Conservation (phyloP, 2,329 filamentous ascomycete species). For the Neopestalotiopsis sp. region DNA sequence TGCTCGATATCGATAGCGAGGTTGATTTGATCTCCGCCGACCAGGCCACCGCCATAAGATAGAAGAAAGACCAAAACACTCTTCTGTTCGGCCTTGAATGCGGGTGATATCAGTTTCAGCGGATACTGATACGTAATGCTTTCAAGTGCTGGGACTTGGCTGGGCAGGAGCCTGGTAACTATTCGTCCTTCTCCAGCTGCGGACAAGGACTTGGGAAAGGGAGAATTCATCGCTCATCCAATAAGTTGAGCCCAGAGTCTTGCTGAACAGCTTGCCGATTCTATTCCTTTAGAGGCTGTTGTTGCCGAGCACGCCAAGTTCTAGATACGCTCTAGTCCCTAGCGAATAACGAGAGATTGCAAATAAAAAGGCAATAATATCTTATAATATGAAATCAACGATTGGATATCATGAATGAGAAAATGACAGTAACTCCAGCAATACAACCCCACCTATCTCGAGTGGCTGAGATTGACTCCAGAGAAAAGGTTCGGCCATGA, state of each 20-base stretch:
- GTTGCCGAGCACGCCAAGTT: too few relatives aligned
- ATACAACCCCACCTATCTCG: background rate
- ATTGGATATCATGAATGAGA: background rate
- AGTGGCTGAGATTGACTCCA: background rate
- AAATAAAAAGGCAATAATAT: background rate
- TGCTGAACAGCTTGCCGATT: background rate
- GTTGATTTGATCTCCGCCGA: constrained; percentile 83
- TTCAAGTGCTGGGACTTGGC: constrained; percentile 72
- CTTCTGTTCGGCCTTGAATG: constrained; percentile 65
- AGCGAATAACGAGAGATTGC: background rate
- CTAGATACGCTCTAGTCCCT: too few relatives aligned
- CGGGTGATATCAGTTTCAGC: constrained; percentile 87
- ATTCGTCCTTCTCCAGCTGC: constrained; percentile 80
- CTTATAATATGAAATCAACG: background rate
- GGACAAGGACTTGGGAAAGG: constrained; percentile 77
- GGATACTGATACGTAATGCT: constrained; percentile 90
- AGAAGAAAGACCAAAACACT: constrained; percentile 86
- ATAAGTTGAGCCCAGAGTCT: background rate
- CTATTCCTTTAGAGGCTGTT: too few relatives aligned
- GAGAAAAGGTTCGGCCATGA: background rate
- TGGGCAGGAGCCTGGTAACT: constrained; percentile 73
- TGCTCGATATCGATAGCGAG: constrained; percentile 70
- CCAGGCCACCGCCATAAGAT: constrained; percentile 92
- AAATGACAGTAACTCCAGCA: background rate
- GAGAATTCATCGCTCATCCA: constrained; percentile 56